Percentiles rank a stretch among this genome's conserved stretches.
Evolutionary conservation across 148 eudicot genomes (phyloP).

Genomic region (Chenopodium berlandieri): DNA sequence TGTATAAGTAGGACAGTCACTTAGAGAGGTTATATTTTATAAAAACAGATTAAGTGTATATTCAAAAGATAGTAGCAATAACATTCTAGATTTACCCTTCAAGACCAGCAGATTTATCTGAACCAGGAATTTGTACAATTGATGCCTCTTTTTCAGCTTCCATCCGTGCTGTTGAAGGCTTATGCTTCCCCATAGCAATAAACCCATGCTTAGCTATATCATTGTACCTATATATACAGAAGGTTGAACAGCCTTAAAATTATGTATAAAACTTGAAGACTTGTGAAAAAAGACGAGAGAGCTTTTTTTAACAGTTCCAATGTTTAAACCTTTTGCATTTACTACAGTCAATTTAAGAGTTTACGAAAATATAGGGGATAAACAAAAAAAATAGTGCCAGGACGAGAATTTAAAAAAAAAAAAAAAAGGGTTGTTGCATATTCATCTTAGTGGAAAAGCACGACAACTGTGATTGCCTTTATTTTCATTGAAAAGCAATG

Average conservation of each 20-base stretch:
- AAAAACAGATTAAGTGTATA: not conserved
- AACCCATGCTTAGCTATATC: constrained; percentile 91
- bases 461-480: no score
- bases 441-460: no score
- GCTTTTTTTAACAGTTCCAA: not conserved
- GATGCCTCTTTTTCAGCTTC: constrained; percentile 39
- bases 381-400: no score
- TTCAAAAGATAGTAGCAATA: not conserved
- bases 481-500: no score
- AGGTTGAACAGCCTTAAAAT: constrained; percentile 10
- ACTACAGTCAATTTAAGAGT: not conserved
- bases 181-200: constrained; percentile 54
- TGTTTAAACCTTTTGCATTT: not conserved
- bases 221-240: constrained; percentile 64
- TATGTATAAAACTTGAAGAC: not conserved
- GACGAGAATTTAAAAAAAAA: no score
- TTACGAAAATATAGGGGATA: no score
- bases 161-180: constrained; percentile 24
- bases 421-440: no score
- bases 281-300: not conserved
- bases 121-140: constrained; percentile 28
- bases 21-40: no score
- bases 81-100: constrained; percentile 53
- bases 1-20: no score
- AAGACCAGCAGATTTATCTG: constrained; percentile 58